Evolutionary conservation across 768 basidiomycete genomes (phyloP), one percentile per base, ranked within the genome.

Genomic region (Panaeolus papilionaceus): DNA sequence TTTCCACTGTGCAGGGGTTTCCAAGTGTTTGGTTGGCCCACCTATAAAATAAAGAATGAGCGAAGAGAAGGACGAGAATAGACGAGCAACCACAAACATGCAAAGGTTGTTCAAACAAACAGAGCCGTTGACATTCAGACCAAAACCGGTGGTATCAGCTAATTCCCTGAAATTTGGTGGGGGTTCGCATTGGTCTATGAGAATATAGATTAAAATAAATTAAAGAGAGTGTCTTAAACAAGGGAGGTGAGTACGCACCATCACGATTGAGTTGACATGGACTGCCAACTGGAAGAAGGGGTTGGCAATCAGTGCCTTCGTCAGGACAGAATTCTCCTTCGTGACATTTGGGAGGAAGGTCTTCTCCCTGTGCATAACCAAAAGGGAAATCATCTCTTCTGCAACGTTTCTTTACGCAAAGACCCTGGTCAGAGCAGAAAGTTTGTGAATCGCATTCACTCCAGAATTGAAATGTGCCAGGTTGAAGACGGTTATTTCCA

Each of bases 241-340:
- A 16, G 42, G 16, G 16, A 44, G 42, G 42, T 16, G 14, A 44
- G 42, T 44, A 44, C 42, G 65, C 67, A 92, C 94, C 93, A 77
- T 96, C 94, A 64, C 94, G 89, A 75, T 95, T 92, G 67, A 96
- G 86, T 77, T 96, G 94, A 79, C 94, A 96, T 37, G 84, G 75
- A 69, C 87, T 89, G 33, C 84, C 89, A 3, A 93, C 88, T 0
- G 85, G 65, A 16, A 92, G 80, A 39, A 90, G 71, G 5, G 78
- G 69, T 73, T 89, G 86, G 79, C 94, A 96, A 8, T 76, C 80
- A 70, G 89, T 88, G 67, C 86, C 88, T 79, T 95, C 95, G 72
- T 96, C 94, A 0, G 93, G 93, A 77, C 94, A 96, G 77, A 95
- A 96, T 72, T 86, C 75, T 20, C 87, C 89, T 38, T 72, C 70